Conservation (phyloP, 1,139 yeast genomes). For the Geotrichum australiense region DNA sequence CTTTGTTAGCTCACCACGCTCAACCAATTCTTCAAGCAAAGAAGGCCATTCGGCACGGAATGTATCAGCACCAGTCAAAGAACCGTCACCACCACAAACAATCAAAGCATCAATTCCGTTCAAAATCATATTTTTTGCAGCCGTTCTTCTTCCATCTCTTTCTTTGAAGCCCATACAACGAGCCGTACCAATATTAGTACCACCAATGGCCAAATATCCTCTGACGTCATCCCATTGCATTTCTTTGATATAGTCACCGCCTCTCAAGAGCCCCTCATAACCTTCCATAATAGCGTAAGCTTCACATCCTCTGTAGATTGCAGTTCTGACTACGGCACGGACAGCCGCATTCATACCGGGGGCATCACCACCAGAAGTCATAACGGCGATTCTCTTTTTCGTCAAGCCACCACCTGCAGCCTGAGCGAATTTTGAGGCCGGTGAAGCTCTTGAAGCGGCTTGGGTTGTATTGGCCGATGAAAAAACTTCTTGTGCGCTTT, state of each 20-base stretch:
- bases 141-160: conserved; percentile 72
- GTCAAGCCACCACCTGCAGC: neutral
- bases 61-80: conserved; percentile 92
- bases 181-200: conserved; percentile 95
- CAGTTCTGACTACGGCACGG: conserved; percentile 88
- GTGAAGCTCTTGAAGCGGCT: conserved; percentile 1
- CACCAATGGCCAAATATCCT: conserved; percentile 86
- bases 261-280: conserved; percentile 76
- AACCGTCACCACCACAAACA: conserved; percentile 99
- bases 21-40: conserved; percentile 61
- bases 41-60: conserved; percentile 94
- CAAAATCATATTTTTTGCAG: conserved; percentile 74
- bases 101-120: conserved; percentile 92
- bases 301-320: conserved; percentile 82
- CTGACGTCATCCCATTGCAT: conserved; percentile 92
- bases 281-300: conserved; percentile 95
- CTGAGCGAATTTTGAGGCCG: too few species aligned
- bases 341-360: conserved; percentile 98
- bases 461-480: conserved; percentile 7
- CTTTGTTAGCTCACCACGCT: conserved; percentile 46
- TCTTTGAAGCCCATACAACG: conserved; percentile 81
- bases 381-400: conserved; percentile 60
- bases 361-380: conserved; percentile 98
- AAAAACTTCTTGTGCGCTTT: conserved; percentile 8
- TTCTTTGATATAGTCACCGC: conserved; percentile 73